Base-by-base conservation (phyloP, 805 yeast species). In the Saccharomycopsis selenospora region DNA sequence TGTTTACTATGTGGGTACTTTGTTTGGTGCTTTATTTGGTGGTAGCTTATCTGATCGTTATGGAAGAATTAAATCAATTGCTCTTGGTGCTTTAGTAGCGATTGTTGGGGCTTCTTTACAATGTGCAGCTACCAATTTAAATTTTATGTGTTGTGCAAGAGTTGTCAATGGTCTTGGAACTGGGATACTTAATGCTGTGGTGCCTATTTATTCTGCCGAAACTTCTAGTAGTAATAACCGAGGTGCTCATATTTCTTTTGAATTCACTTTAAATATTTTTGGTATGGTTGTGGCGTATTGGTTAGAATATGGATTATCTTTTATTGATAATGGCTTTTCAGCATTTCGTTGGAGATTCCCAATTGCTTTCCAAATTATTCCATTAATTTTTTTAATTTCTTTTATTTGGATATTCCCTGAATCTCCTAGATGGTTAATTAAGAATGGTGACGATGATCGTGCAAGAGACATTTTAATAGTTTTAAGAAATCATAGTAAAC, bases 171-270 rank as follows among this genome's bases (percentile, higher is more conserved):
- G 93, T 56, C 55, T 82, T 42, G 93, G 90, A 56, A 82, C 79
- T 53, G 91, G 93, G 51, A 62, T 82, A 59, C 76, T 77, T 60
- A 81, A 89, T 11, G 78, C 88, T 11, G 80, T 88, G 26, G 81
- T 82, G 46, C 93, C 93, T 10, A 80, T 82, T 54, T 85, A 85
- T 77, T 89, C 82, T 61, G 73, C 90, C 1, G 95, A 85, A 64
- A 73, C 79, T 63, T 75, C 88, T 36, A 75, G 74, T 51, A 74
- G 86, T 8, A 75, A 73, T 50, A 71, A 68, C 52, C 76, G 89
- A 68, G 90, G 90, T 55, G 68, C 72, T 53, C 65, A 82, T 55
- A 86, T 82, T 48, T 75, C 76, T 56, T 66, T 82, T 59, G 85
- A 82, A 64, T 89, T 88, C 43, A 75, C 84, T 23, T 74, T 81